A percentile compares a stretch with the other conserved stretches of the same genome.
Evolutionary conservation across 768 basidiomycete species (phyloP).

Genomic region (Suillus weaverae): DNA sequence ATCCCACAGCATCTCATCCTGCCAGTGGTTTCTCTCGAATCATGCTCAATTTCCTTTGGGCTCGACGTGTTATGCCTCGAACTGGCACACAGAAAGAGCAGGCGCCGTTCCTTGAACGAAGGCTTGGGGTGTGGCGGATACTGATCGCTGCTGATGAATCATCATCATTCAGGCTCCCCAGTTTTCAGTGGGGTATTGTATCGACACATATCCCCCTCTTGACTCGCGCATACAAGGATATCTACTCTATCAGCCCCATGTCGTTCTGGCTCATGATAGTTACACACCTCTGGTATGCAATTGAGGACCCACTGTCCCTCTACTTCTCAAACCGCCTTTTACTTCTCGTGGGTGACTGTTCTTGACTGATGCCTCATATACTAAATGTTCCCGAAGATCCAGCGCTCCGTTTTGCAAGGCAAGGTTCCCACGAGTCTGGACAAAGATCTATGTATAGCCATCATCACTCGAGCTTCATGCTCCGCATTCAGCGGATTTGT

Average conservation of each 20-base stretch:
- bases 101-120: conserved; percentile 11
- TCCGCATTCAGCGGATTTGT: conserved; percentile 19
- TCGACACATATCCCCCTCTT: conserved; percentile 8
- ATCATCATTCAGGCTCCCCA: conserved; percentile 5
- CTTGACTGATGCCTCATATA: background rate
- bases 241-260: conserved; percentile 23
- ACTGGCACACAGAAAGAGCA: conserved; percentile 2
- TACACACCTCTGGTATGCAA: conserved; percentile 18
- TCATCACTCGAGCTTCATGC: conserved; percentile 15
- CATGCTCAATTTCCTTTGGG: background rate
- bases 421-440: background rate
- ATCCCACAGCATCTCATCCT: background rate
- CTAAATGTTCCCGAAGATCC: conserved; percentile 17
- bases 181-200: conserved; percentile 11
- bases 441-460: conserved; percentile 15
- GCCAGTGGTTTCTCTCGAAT: background rate
- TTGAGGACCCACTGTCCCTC: conserved; percentile 20
- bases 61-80: background rate
- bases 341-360: conserved; percentile 17
- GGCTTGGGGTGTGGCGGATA: conserved; percentile 27
- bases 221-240: conserved; percentile 19
- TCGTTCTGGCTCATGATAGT: conserved; percentile 15
- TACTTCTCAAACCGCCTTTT: conserved; percentile 25
- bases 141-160: conserved; percentile 15
- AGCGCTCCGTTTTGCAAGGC: conserved; percentile 15